Conservation (phyloP, 345 rosid genomes). For the Gynandropsis gynandra region DNA sequence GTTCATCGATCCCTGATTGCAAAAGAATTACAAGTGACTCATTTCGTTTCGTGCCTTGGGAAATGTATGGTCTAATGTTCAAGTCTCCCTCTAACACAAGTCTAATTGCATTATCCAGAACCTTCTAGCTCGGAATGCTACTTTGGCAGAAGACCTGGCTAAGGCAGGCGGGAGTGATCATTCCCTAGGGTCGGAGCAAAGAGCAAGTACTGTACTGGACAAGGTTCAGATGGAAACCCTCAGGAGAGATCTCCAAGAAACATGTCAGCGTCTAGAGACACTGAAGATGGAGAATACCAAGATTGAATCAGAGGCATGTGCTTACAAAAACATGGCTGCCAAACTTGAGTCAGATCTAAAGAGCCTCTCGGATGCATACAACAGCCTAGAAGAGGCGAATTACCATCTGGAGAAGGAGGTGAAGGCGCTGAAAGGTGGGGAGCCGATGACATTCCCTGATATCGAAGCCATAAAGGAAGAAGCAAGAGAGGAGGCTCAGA, state of each 20-base stretch:
- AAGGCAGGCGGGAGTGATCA: slow-evolving; percentile 49
- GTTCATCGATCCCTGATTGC: too few species aligned
- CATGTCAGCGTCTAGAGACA: slow-evolving; percentile 62
- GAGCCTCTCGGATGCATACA: slow-evolving; percentile 85
- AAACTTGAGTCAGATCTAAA: slow-evolving; percentile 82
- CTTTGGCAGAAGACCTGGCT: slow-evolving; percentile 80
- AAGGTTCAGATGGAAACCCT: slow-evolving; percentile 69
- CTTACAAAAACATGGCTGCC: slow-evolving; percentile 57
- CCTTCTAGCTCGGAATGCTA: slow-evolving; percentile 78
- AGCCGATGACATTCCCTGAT: slow-evolving; percentile 33
- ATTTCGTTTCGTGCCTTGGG: too few species aligned
- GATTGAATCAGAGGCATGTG: slow-evolving; percentile 58
- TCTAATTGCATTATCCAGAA: slow-evolving; percentile 32
- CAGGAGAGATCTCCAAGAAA: slow-evolving; percentile 75
- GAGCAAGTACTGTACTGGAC: slow-evolving; percentile 44
- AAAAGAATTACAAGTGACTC: too few species aligned
- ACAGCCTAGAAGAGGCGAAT: slow-evolving; percentile 75
- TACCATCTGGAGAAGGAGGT: slow-evolving; percentile 72
- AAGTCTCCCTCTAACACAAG: too few species aligned
- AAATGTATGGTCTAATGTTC: too few species aligned
- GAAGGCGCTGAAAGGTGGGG: slow-evolving; percentile 63
- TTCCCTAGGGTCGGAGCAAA: slow-evolving; percentile 46
- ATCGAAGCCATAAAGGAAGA: slow-evolving; percentile 63
- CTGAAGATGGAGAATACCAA: slow-evolving; percentile 62
- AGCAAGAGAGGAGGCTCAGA: slow-evolving; percentile 92